Conservation (phyloP, 495 filamentous ascomycete species). For the Lentithecium fluviatile region DNA sequence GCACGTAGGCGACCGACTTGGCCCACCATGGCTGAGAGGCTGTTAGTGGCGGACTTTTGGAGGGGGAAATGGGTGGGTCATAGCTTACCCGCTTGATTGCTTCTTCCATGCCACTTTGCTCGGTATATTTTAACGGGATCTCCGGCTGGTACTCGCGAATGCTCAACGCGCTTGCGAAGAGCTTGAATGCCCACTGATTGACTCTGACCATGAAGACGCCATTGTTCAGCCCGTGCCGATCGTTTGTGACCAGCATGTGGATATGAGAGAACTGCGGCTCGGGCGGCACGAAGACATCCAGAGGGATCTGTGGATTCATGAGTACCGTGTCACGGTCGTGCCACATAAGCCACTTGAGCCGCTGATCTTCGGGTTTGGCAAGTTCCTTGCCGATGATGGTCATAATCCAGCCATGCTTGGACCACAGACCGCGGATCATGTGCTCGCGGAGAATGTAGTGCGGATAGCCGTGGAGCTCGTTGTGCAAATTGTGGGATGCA, state of each 20-base stretch:
- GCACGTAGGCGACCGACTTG: slow-evolving; percentile 17
- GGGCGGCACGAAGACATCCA: slow-evolving; percentile 55
- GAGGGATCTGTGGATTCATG: slow-evolving; percentile 53
- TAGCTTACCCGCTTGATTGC: slow-evolving; percentile 36
- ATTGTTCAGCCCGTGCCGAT: slow-evolving; percentile 58
- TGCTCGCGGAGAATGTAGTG: slow-evolving; percentile 38
- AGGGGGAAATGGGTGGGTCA: background rate
- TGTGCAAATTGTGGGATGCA: slow-evolving; percentile 40
- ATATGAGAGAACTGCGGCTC: slow-evolving; percentile 44
- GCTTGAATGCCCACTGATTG: slow-evolving; percentile 50
- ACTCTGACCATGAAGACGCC: slow-evolving; percentile 55
- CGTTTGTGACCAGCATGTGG: slow-evolving; percentile 50
- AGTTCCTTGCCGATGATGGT: slow-evolving; percentile 52
- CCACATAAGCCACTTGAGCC: slow-evolving; percentile 52
- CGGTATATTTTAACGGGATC: slow-evolving; percentile 40
- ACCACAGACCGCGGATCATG: slow-evolving; percentile 45
- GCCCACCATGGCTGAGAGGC: slow-evolving; percentile 41
- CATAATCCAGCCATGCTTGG: slow-evolving; percentile 52
- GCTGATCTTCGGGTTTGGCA: slow-evolving; percentile 48
- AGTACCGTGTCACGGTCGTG: slow-evolving; percentile 49
- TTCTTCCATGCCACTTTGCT: slow-evolving; percentile 43
- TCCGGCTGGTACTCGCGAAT: slow-evolving; percentile 48
- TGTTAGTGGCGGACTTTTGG: background rate
- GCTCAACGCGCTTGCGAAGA: slow-evolving; percentile 49
- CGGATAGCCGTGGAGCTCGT: slow-evolving; percentile 39